Percentiles rank a stretch among this genome's conserved stretches.
Conservation (phyloP, 1,284 basidiomycete species). For the Gomphus sp. region DNA sequence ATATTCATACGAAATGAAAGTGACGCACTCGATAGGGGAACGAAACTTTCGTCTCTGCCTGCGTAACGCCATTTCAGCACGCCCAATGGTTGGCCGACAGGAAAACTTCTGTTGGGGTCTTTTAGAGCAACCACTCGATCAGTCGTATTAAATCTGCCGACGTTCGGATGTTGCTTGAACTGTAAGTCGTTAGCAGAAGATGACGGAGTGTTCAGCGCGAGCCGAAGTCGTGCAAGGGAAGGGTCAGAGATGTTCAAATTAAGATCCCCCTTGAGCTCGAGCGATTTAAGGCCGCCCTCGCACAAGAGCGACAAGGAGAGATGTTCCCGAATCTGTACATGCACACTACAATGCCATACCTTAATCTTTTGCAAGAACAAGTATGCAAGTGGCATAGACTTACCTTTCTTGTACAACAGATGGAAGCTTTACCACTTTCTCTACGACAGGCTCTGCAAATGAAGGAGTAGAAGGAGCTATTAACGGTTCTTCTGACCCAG, state of each 20-base stretch:
- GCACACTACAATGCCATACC: constrained; percentile 46
- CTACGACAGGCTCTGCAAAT: constrained; percentile 31
- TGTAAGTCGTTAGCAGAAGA: constrained; percentile 67
- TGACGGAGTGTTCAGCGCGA: constrained; percentile 57
- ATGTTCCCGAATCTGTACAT: constrained; percentile 79
- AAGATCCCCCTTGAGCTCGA: constrained; percentile 93
- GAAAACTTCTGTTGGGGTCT: constrained; percentile 78
- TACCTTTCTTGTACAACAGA: constrained; percentile 75
- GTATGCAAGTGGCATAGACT: constrained; percentile 12
- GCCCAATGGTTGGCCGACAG: constrained; percentile 78
- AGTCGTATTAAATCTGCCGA: constrained; percentile 76
- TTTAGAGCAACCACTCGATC: constrained; percentile 77
- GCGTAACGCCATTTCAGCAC: constrained; percentile 92
- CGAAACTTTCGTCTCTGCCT: constrained; percentile 84
- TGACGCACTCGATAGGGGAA: constrained; percentile 81
- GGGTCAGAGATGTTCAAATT: constrained; percentile 84
- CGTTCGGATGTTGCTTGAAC: constrained; percentile 96
- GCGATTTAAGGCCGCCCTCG: constrained; percentile 83
- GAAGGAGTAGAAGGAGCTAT: constrained; percentile 43
- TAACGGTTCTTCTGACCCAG: constrained; percentile 43
- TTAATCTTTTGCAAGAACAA: neutral
- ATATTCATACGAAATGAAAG: neutral
- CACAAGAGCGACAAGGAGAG: constrained; percentile 75
- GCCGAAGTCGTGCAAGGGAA: constrained; percentile 64
- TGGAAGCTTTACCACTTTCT: constrained; percentile 50